Evolutionary conservation across 2,329 filamentous ascomycete genomes (phyloP).

Genomic region (Penicillium sclerotigenum): DNA sequence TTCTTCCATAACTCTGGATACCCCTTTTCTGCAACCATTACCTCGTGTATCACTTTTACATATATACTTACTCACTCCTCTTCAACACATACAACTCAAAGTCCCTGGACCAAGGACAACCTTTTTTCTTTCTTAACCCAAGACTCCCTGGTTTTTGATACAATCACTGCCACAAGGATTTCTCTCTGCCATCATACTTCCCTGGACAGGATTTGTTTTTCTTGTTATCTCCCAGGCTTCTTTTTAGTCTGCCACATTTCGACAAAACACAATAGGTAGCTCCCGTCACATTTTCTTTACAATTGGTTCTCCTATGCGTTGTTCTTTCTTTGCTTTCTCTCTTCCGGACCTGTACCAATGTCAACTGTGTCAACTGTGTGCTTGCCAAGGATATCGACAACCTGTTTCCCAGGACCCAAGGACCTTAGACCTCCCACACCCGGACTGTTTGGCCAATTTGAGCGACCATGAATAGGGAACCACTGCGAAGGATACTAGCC

Average conservation of each 20-base stretch:
- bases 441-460: constrained; percentile 17
- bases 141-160: constrained; percentile 24
- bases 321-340: constrained; percentile 13
- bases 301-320: constrained; percentile 22
- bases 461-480: constrained; percentile 27
- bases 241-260: constrained; percentile 25
- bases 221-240: constrained; percentile 30
- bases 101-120: constrained; percentile 17
- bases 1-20: constrained; percentile 18
- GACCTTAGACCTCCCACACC: constrained; percentile 18
- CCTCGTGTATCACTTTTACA: not conserved
- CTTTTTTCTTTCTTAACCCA: constrained; percentile 1
- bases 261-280: constrained; percentile 43
- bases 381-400: constrained; percentile 12
- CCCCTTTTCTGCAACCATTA: constrained; percentile 9
- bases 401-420: constrained; percentile 13
- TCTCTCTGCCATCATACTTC: constrained; percentile 27
- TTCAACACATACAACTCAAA: not conserved
- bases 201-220: constrained; percentile 37
- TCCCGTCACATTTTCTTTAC: constrained; percentile 36
- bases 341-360: constrained; percentile 24
- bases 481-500: constrained; percentile 24
- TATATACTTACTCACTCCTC: constrained; percentile 1
- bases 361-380: too few species aligned
- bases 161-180: constrained; percentile 27